These are phyloP conservation scores for Diaporthe citriasiana DNA, from an alignment of 2,329 filamentous ascomycete genomes.

Conservation along the genomic window DNA sequence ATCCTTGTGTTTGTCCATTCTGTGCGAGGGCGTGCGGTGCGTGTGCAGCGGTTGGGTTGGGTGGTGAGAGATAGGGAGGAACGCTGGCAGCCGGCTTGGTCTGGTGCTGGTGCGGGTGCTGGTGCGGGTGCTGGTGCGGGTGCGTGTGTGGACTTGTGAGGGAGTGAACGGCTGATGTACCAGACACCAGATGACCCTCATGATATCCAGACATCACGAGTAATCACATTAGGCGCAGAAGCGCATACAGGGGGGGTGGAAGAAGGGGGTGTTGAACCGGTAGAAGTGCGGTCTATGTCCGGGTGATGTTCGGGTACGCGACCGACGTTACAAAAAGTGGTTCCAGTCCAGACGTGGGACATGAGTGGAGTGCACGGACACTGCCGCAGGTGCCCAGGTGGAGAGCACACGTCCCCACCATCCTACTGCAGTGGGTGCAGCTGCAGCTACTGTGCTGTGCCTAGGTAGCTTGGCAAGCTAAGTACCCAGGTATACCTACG, in stretches of 20 bases:
- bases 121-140: not conserved
- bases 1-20: conserved; percentile 17
- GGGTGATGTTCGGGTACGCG: conserved; percentile 38
- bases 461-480: too few relatives aligned
- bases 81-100: conserved; percentile 1
- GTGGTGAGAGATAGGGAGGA: conserved; percentile 31
- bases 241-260: conserved; percentile 18
- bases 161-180: conserved; percentile 32
- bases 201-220: conserved; percentile 40
- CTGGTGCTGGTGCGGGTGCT: not conserved
- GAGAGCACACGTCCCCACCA: conserved; percentile 4
- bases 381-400: not conserved
- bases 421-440: not conserved
- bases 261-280: conserved; percentile 27
- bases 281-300: conserved; percentile 42
- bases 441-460: not conserved
- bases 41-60: conserved; percentile 22
- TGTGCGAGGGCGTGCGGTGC: conserved; percentile 13
- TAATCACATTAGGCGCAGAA: conserved; percentile 25
- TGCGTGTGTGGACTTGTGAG: conserved; percentile 4
- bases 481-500: too few relatives aligned
- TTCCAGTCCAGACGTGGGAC: not conserved
- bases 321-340: conserved; percentile 35
- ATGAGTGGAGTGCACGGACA: not conserved
- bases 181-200: conserved; percentile 33